Evolutionary conservation across 225 moss, liverwort and hornwort species (phyloP).

Genomic region (Thuidium tamariscinum): DNA sequence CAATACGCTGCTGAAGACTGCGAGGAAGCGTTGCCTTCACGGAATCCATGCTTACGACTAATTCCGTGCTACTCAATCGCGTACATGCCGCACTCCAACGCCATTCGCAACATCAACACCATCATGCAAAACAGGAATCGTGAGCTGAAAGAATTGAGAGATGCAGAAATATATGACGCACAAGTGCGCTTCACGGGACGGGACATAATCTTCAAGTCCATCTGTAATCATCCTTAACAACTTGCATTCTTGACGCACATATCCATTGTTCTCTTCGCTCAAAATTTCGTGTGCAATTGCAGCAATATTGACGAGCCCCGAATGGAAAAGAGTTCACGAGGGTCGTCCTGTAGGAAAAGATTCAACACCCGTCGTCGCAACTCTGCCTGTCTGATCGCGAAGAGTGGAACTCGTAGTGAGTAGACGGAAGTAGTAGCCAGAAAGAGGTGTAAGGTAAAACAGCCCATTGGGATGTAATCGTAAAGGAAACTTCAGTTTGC

Average conservation of each 20-base stretch:
- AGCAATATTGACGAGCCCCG: not conserved
- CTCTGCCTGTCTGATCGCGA: too few relatives aligned
- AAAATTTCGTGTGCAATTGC: not conserved
- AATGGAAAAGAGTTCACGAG: not conserved
- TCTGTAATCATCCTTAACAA: not conserved
- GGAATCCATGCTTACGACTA: conserved; percentile 9
- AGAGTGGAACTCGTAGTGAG: too few relatives aligned
- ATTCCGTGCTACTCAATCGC: not conserved
- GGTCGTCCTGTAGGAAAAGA: too few relatives aligned
- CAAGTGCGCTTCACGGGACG: not conserved
- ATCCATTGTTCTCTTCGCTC: not conserved
- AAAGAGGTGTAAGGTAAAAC: too few relatives aligned
- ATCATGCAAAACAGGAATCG: not conserved
- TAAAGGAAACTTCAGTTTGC: too few relatives aligned
- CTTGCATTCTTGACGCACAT: not conserved
- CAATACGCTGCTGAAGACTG: conserved; percentile 9
- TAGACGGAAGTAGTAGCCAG: too few relatives aligned
- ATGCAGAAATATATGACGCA: not conserved
- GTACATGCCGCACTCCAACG: not conserved
- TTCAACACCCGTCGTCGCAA: not conserved
- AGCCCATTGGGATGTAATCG: too few relatives aligned
- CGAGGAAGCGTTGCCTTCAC: conserved; percentile 23
- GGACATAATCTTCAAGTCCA: not conserved
- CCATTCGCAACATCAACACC: not conserved
- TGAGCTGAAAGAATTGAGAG: not conserved